These are phyloP conservation scores for Trichosporon faecale DNA, from an alignment of 1,284 basidiomycete genomes.

Conservation along the genomic window DNA sequence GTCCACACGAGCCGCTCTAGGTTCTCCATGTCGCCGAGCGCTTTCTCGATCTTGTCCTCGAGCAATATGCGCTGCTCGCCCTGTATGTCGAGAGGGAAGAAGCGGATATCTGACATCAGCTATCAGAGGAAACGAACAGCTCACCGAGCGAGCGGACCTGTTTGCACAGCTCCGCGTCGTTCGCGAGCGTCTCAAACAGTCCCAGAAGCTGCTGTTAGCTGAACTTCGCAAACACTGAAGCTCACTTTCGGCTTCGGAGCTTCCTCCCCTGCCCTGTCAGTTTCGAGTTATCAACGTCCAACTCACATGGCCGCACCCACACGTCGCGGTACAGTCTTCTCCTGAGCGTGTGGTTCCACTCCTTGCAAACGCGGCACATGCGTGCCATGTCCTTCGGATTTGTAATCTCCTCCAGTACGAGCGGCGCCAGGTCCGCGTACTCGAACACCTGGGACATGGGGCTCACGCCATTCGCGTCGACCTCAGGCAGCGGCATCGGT, in stretches of 20 bases:
- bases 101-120: conserved; percentile 39
- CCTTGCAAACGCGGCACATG: conserved; percentile 34
- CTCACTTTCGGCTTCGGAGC: conserved; percentile 29
- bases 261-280: conserved; percentile 39
- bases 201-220: conserved; percentile 35
- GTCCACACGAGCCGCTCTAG: conserved; percentile 48
- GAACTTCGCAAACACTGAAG: too few relatives aligned
- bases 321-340: conserved; percentile 43
- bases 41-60: conserved; percentile 35
- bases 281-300: neutral
- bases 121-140: neutral
- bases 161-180: conserved; percentile 34
- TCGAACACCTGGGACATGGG: conserved; percentile 37
- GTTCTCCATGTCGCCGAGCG: conserved; percentile 39
- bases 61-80: conserved; percentile 37
- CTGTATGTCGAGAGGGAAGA: conserved; percentile 43
- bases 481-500: conserved; percentile 25
- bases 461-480: conserved; percentile 16
- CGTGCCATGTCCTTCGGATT: conserved; percentile 38
- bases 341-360: conserved; percentile 34
- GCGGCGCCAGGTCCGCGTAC: conserved; percentile 41
- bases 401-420: conserved; percentile 38
- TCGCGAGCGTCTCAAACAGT: conserved; percentile 41
- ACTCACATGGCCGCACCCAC: conserved; percentile 51
- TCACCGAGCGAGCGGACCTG: conserved; percentile 41